Base-by-base conservation (phyloP, 495 filamentous ascomycete species). In the Chaetomium tenue region DNA sequence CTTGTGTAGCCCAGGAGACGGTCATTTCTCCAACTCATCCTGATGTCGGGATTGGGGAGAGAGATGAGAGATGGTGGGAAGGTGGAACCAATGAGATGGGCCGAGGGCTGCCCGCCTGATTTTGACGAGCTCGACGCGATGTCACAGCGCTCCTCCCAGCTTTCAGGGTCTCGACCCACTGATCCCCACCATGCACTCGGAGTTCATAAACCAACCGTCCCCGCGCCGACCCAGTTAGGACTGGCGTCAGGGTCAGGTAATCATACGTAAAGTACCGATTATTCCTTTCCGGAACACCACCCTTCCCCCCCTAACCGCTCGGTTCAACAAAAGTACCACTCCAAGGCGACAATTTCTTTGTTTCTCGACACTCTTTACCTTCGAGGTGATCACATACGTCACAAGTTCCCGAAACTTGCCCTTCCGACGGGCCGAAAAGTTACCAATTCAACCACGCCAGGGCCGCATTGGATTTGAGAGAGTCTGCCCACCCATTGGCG, bases 361-460 rank as follows among this genome's bases (percentile, higher is more conserved):
- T 58, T 22, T 63, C 55, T 52, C 44, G 55, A 52, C 62, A 44
- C 55, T 53, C 48, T n/a, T 61, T 61, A 42, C n/a, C 28, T 6
- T 44, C 47, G 3, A 42, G 26, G 33, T 20, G 6, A 26, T 52
- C 22, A 0, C 16, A 52, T 53, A 61, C 59, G 59, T 53, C 59
- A 61, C 59, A 26, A 26, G 3, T 40, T 26, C 0, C 42, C 28
- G 5, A 53, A 61, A 23, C 50, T 1, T 42, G n/a, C 4, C 33
- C 28, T 53, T 53, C 26, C 18, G 9, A n/a, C 33, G 15, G n/a
- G n/a, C 5, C 20, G 13, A 6, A 33, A n/a, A 6, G 1, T 30
- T 39, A 18, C 44, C 7, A 60, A 30, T 60, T 59, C 40, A 16
- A 22, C 16, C 7, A 23, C 40, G 40, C 16, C 40, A 44, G 40